Evolutionary conservation across 106 monocot genomes (phyloP).

Genomic region (Phalaenopsis equestris): DNA sequence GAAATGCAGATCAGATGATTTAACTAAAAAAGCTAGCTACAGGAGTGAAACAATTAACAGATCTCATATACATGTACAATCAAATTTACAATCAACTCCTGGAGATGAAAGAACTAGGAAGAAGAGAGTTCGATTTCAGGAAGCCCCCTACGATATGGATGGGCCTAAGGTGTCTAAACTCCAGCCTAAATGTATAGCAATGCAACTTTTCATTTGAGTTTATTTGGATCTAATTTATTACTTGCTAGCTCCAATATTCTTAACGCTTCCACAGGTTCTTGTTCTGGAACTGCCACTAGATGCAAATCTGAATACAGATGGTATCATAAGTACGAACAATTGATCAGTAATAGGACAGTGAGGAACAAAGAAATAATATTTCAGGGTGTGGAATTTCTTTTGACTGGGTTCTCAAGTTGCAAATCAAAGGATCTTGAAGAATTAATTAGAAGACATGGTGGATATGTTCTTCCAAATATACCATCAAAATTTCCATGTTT

Average conservation of each 20-base stretch:
- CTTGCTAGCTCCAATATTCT: not conserved
- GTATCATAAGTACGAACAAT: conserved; percentile 7
- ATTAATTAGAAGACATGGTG: conserved; percentile 57
- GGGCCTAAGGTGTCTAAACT: conserved; percentile 11
- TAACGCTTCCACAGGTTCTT: conserved; percentile 27
- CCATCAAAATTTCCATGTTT: conserved; percentile 28
- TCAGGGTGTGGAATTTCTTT: conserved; percentile 67
- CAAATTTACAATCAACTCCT: conserved; percentile 11
- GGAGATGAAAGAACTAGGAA: conserved; percentile 6
- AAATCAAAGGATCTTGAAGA: conserved; percentile 53
- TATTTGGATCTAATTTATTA: not conserved
- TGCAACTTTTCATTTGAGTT: conserved; percentile 13
- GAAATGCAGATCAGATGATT: conserved; percentile 1
- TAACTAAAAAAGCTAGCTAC: not conserved
- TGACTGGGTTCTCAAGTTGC: conserved; percentile 61
- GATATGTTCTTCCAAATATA: conserved; percentile 50
- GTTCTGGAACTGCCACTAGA: conserved; percentile 6
- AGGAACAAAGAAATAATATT: conserved; percentile 36
- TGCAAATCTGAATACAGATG: conserved; percentile 10
- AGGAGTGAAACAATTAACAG: not conserved
- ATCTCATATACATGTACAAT: conserved; percentile 1
- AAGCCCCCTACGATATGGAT: conserved; percentile 21
- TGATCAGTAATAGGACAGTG: conserved; percentile 5
- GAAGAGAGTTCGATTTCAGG: conserved; percentile 54
- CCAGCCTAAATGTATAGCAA: conserved; percentile 10